These are phyloP conservation scores for Escovopsis sp. DNA, from an alignment of 2,329 filamentous ascomycete species.

Conservation along the genomic window DNA sequence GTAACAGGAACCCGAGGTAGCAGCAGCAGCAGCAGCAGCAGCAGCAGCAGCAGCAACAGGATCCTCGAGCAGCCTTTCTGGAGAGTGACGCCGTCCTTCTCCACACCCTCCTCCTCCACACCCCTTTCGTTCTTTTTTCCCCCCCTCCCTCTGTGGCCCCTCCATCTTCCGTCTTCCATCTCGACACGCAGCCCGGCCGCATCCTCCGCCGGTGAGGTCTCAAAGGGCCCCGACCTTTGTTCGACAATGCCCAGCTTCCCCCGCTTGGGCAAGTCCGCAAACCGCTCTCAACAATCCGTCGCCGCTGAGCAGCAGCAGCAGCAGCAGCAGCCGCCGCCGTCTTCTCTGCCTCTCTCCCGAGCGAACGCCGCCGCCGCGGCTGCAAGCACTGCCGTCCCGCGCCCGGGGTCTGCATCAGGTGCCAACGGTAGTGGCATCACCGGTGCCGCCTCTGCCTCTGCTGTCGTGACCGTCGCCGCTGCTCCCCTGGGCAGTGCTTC, in stretches of 20 bases:
- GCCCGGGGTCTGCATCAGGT: conserved; percentile 11
- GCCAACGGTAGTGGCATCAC: conserved; percentile 8
- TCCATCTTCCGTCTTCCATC: background rate
- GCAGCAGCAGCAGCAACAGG: too few relatives aligned
- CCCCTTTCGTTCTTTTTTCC: background rate
- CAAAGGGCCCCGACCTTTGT: background rate
- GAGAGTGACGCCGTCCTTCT: background rate
- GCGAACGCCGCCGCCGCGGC: conserved; percentile 25
- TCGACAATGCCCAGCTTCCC: conserved; percentile 25
- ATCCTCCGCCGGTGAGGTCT: background rate
- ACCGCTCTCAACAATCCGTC: conserved; percentile 42
- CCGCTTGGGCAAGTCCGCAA: conserved; percentile 40
- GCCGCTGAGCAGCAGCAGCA: conserved; percentile 27
- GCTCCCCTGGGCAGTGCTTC: background rate
- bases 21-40: too few relatives aligned
- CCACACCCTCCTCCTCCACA: background rate
- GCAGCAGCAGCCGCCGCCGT: conserved; percentile 13
- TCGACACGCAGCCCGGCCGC: background rate
- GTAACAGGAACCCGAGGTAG: too few relatives aligned
- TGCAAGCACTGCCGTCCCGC: conserved; percentile 16
- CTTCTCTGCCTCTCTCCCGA: background rate
- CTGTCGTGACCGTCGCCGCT: too few relatives aligned
- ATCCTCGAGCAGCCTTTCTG: too few relatives aligned
- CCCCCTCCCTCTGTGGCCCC: background rate
- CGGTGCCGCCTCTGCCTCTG: background rate